phyloP scores from a whole-genome alignment of 345 rosid species.

The Salix koriyanagi region DNA sequence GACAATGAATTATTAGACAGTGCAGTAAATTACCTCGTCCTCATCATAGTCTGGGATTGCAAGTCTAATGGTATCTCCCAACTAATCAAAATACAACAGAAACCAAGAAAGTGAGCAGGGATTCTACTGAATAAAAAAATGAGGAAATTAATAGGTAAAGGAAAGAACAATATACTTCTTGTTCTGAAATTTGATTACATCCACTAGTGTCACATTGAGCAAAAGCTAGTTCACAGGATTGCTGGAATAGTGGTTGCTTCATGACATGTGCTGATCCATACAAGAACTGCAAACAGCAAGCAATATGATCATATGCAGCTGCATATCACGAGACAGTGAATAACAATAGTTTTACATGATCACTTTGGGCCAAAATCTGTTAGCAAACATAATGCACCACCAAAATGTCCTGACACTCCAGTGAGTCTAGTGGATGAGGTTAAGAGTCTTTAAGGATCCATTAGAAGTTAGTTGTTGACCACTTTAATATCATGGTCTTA shows the following conservation, averaged over 20 bases:
- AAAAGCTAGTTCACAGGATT: slow-evolving; percentile 67
- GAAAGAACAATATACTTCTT: slow-evolving; percentile 45
- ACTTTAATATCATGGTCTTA: not conserved
- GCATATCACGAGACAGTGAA: not conserved
- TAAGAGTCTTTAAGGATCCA: not conserved
- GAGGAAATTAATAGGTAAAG: not conserved
- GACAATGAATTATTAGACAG: not conserved
- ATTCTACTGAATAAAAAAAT: slow-evolving; percentile 4
- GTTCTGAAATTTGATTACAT: slow-evolving; percentile 45
- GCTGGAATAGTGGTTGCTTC: slow-evolving; percentile 58
- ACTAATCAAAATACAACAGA: slow-evolving; percentile 38
- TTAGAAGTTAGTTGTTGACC: not conserved
- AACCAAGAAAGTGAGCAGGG: slow-evolving; percentile 10
- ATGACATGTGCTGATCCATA: slow-evolving; percentile 71
- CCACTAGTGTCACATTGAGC: slow-evolving; percentile 46
- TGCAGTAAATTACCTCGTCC: slow-evolving; percentile 46
- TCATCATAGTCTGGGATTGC: slow-evolving; percentile 49
- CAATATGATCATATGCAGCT: not conserved
- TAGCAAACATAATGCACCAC: not conserved
- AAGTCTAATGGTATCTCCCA: slow-evolving; percentile 49
- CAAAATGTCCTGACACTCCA: not conserved
- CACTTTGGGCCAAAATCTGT: not conserved
- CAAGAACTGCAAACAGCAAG: slow-evolving; percentile 60
- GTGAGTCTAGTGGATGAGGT: not conserved
- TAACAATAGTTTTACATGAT: not conserved